phyloP scores from a whole-genome alignment of 257 asterid species.

The Perilla frutescens region DNA sequence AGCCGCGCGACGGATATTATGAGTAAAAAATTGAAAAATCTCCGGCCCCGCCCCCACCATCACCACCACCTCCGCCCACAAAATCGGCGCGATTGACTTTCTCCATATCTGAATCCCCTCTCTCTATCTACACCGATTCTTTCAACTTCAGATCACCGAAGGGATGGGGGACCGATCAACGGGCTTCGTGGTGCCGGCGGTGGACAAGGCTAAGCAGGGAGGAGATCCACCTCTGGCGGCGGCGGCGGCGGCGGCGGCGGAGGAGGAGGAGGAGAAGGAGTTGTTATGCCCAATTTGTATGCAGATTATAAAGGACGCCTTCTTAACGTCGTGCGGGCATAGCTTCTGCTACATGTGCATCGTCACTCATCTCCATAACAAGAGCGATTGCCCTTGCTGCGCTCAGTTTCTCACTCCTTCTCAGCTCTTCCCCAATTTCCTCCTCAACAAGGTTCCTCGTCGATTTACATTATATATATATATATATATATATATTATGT shows the following conservation, averaged over 20 bases:
- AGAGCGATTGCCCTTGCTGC: constrained; percentile 86
- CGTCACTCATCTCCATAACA: constrained; percentile 77
- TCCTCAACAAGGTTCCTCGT: constrained; percentile 69
- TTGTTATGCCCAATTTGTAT: constrained; percentile 78
- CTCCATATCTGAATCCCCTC: constrained; percentile 7
- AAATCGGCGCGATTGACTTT: background rate
- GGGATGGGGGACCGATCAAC: constrained; percentile 52
- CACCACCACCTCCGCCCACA: background rate
- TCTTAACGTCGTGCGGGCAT: constrained; percentile 80
- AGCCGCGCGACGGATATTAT: background rate
- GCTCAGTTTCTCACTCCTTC: constrained; percentile 62
- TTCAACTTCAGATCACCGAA: background rate
- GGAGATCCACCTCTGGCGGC: constrained; percentile 36
- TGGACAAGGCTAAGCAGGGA: constrained; percentile 34
- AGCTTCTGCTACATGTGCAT: constrained; percentile 93
- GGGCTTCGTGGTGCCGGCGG: constrained; percentile 50
- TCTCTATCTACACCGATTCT: background rate
- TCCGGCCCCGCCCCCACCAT: background rate
- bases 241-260: constrained; percentile 37
- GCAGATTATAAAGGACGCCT: constrained; percentile 77
- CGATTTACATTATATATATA: background rate
- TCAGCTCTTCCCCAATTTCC: constrained; percentile 84
- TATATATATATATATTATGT: background rate
- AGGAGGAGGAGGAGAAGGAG: constrained; percentile 54
- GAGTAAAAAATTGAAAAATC: constrained; percentile 7